These are phyloP conservation scores for Acacia pycnantha DNA, from an alignment of 331 rosid species.

Conservation along the genomic window DNA sequence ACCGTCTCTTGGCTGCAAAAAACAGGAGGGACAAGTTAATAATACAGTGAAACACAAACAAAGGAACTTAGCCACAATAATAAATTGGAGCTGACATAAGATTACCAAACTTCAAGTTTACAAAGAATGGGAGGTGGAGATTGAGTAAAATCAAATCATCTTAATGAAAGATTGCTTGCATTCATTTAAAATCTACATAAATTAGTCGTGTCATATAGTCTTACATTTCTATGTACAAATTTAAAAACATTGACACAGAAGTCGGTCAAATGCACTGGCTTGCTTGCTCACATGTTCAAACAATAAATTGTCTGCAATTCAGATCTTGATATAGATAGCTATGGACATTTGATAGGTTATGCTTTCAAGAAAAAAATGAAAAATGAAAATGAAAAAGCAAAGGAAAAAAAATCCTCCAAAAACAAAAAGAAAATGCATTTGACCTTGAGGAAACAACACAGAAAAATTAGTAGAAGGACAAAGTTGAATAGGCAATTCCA, in stretches of 20 bases:
- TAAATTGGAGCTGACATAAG: slow-evolving; percentile 2
- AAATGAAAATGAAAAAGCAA: not conserved
- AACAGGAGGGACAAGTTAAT: slow-evolving; percentile 35
- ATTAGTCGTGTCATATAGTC: not conserved
- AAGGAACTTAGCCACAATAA: slow-evolving; percentile 6
- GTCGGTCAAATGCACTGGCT: not conserved
- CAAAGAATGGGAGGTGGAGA: not conserved
- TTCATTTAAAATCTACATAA: not conserved
- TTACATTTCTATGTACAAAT: not conserved
- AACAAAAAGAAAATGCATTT: not conserved
- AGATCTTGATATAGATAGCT: not conserved
- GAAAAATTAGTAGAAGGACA: not conserved
- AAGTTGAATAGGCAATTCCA: not conserved
- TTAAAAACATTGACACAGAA: not conserved
- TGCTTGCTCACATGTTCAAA: not conserved
- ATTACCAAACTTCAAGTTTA: slow-evolving; percentile 7
- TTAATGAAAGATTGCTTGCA: not conserved
- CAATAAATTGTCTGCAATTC: not conserved
- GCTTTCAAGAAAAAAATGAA: not conserved
- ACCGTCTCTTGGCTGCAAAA: slow-evolving; percentile 62
- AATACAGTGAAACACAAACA: slow-evolving; percentile 16
- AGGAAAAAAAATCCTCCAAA: not conserved
- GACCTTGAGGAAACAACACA: not conserved
- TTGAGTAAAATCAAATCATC: not conserved
- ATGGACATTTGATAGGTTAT: not conserved